These are phyloP conservation scores for Leccinum fibrillosum DNA, from an alignment of 768 basidiomycete species.

Conservation along the genomic window DNA sequence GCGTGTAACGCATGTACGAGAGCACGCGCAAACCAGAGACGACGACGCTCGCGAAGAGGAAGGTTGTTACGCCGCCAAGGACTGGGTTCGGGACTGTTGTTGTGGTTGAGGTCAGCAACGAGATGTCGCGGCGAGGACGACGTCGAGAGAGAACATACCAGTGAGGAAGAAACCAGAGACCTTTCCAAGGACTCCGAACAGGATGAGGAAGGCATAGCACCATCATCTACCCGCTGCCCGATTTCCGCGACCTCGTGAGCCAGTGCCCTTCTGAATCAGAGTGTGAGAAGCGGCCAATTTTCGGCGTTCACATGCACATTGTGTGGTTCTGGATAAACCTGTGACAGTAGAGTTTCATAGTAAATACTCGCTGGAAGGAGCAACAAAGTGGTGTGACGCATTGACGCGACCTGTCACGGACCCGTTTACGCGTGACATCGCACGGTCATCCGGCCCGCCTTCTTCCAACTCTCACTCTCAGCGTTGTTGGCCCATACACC, in stretches of 20 bases:
- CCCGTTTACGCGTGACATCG: too few species aligned
- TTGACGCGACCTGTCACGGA: too few species aligned
- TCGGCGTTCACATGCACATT: too few species aligned
- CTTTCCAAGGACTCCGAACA: conserved; percentile 80
- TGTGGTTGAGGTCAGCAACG: not conserved
- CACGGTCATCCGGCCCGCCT: too few species aligned
- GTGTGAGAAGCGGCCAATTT: too few species aligned
- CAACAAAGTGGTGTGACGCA: too few species aligned
- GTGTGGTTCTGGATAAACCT: too few species aligned
- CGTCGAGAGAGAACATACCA: conserved; percentile 37
- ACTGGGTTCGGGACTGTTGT: conserved; percentile 68
- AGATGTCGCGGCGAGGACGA: conserved; percentile 4
- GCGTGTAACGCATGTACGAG: conserved; percentile 52
- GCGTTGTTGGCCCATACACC: conserved; percentile 61
- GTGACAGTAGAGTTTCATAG: too few species aligned
- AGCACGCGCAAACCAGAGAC: conserved; percentile 68
- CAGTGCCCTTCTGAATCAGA: too few species aligned
- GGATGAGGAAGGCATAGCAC: conserved; percentile 76
- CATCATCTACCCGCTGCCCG: conserved; percentile 65
- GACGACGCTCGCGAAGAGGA: conserved; percentile 76
- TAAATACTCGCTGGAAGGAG: too few species aligned
- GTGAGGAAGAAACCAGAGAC: conserved; percentile 81
- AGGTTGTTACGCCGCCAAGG: conserved; percentile 83
- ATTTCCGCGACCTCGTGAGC: conserved; percentile 32
- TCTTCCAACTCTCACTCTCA: too few species aligned